Percentiles rank a stretch among this genome's conserved stretches.
Conservation (phyloP, 129 eudicot genomes). For the Saussurea involucrata region DNA sequence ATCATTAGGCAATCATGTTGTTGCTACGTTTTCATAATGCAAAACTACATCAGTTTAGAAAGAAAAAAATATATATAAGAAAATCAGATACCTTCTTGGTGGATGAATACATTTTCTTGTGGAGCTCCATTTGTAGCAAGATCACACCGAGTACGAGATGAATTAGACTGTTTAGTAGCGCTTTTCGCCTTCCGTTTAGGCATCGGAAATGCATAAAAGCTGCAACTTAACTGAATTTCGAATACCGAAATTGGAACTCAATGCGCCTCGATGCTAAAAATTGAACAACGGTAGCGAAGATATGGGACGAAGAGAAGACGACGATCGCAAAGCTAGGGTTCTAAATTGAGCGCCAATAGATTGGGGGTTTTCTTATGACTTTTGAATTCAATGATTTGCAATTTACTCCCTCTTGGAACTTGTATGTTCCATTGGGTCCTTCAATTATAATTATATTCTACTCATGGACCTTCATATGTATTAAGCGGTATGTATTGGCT, state of each 20-base stretch:
- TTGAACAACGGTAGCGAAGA: no score
- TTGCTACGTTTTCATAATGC: background rate
- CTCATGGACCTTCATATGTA: no score
- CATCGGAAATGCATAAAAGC: constrained; percentile 29
- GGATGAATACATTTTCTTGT: constrained; percentile 30
- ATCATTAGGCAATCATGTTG: background rate
- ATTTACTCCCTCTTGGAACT: no score
- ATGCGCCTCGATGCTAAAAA: no score
- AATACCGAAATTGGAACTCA: background rate
- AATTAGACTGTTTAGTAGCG: constrained; percentile 17
- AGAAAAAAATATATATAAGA: background rate
- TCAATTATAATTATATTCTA: no score
- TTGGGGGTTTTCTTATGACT: no score
- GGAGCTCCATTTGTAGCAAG: constrained; percentile 16
- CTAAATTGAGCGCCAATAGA: no score
- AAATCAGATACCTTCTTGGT: constrained; percentile 42
- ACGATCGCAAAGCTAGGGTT: no score
- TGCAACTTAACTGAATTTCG: constrained; percentile 10
- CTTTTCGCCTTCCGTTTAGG: constrained; percentile 39
- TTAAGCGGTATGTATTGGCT: no score
- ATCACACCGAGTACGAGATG: constrained; percentile 21
- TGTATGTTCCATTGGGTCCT: no score
- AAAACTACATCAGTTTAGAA: background rate
- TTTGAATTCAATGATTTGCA: no score
- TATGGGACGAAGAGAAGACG: no score